Evolutionary conservation across 352 stramenopile species (phyloP).

Genomic region (Globisporangium carolinianum): DNA sequence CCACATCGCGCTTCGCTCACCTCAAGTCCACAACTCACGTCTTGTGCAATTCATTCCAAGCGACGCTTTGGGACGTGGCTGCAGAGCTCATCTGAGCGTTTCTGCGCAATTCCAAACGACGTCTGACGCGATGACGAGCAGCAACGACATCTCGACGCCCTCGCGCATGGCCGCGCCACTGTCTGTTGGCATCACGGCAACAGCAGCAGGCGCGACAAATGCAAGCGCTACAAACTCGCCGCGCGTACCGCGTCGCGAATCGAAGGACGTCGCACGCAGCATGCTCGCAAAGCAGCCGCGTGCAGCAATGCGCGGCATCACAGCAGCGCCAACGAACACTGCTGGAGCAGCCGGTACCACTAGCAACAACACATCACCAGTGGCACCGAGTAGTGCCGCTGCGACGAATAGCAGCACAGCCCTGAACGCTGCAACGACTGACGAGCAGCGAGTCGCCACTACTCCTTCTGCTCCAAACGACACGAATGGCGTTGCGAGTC

Average conservation of each 20-base stretch:
- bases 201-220: neutral
- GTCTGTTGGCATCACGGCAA: neutral
- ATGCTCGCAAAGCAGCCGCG: constrained; percentile 13
- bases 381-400: neutral
- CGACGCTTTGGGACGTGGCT: no score
- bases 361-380: neutral
- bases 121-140: neutral
- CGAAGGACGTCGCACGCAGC: constrained; percentile 6
- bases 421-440: neutral
- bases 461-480: neutral
- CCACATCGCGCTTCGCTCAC: no score
- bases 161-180: constrained; percentile 9
- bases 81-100: no score
- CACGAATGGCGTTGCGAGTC: neutral
- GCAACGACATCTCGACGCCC: constrained; percentile 5
- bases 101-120: no score
- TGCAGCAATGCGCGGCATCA: constrained; percentile 3
- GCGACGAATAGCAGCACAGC: neutral
- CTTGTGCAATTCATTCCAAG: no score
- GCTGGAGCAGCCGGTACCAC: neutral
- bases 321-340: neutral
- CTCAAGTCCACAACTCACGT: no score
- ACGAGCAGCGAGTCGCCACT: constrained; percentile 1
- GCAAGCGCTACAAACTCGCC: neutral
- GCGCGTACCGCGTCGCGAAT: constrained; percentile 1